Percentiles rank a stretch among this genome's conserved stretches.
These are phyloP conservation scores for Fusarium pseudograminearum DNA, from an alignment of 2,329 filamentous ascomycete species.

Conservation along the genomic window DNA sequence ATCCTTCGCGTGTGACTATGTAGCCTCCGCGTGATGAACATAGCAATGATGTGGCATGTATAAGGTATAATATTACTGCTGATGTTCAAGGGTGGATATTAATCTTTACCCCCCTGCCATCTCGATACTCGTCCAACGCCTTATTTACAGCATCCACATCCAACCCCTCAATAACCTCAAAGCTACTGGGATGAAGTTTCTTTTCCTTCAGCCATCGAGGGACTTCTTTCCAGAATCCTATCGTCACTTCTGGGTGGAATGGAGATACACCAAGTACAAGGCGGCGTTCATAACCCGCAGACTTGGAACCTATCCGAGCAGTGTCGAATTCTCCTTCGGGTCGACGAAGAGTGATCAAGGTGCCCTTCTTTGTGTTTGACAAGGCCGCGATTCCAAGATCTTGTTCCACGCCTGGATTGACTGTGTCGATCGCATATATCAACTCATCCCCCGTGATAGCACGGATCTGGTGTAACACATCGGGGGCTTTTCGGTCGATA, in stretches of 20 bases:
- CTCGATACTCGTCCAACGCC: neutral
- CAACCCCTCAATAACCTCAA: neutral
- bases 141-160: neutral
- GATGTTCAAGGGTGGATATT: neutral
- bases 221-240: neutral
- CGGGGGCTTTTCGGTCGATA: neutral
- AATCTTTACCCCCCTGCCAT: neutral
- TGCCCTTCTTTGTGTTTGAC: neutral
- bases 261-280: neutral
- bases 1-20: too few species aligned
- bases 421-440: neutral
- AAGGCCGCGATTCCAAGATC: neutral
- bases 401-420: neutral
- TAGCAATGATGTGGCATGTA: too few species aligned
- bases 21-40: too few species aligned
- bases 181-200: neutral
- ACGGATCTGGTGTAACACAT: neutral
- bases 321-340: neutral
- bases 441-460: neutral
- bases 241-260: neutral
- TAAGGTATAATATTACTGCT: neutral
- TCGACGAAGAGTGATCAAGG: neutral
- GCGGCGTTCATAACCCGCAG: neutral
- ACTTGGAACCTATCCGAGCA: neutral
- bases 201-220: neutral